Base-by-base conservation (phyloP, 2,329 filamentous ascomycete species). In the Fusarium robinianum region DNA sequence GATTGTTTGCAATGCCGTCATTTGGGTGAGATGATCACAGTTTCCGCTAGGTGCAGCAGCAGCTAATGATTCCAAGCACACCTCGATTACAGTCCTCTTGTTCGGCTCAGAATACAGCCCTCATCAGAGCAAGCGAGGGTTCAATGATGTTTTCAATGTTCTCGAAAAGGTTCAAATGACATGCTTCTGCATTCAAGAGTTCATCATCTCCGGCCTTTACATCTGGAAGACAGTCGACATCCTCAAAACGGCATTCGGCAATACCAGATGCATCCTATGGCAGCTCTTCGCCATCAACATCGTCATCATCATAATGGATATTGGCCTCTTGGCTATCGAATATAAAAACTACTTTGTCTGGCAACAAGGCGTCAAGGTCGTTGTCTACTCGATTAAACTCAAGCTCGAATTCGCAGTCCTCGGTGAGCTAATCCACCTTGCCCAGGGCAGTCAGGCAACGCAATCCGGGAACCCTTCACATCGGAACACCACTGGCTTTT, bases 1-100 rank as follows among this genome's bases (percentile, higher is more conserved):
- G 74, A 83, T 85, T 42, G 71, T 82, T 39, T 60, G 71, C 50
- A 75, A 82, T 57, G 71, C 70, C 14, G 53, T 82, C 19, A 45
- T 81, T 4, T 65, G 82, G 14, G 49, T 49, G 12, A 11, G 49
- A 9, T 7, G 10, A 2, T 6, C 1, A 0, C 5, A 5, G 9
- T 0, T 0, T 2, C 1, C 5, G 4, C 6, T 8, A 1, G 8
- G 4, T 15, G 2, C n/a, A 17, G 2, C 1, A 16, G 3, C n/a
- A 8, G n/a, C 33, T 52, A 2, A 52, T 8, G 8, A 2, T 1
- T 1, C 5, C 1, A 6, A 52, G 49, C 78, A 83, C 51, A 63
- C 77, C 0, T 75, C 75, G 1, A 81, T 78, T 8, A 78, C 74
- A 0, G 69, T 83, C 4, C 60, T 84, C 11, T 76, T 76, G 3